These are phyloP conservation scores for Gloeopeniophorella convolvens DNA, from an alignment of 768 basidiomycete genomes.

Conservation along the genomic window DNA sequence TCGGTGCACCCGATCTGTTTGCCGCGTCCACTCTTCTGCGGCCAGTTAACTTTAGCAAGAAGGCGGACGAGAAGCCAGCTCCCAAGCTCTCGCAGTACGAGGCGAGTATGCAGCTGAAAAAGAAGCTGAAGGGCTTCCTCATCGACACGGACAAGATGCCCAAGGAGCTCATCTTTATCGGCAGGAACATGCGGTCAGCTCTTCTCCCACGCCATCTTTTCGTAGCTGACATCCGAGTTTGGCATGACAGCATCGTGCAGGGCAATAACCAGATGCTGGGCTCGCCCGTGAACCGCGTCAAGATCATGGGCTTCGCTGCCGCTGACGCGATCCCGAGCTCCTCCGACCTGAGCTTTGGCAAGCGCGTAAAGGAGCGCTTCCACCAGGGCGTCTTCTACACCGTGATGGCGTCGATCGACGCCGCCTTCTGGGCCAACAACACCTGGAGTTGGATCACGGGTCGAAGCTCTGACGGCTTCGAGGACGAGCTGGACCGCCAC, in stretches of 20 bases:
- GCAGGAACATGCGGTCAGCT: conserved; percentile 64
- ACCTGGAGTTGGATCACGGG: conserved; percentile 13
- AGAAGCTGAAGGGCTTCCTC: conserved; percentile 58
- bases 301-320: conserved; percentile 82
- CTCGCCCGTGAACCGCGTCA: conserved; percentile 85
- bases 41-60: conserved; percentile 42
- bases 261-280: conserved; percentile 77
- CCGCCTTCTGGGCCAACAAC: conserved; percentile 53
- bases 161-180: conserved; percentile 66
- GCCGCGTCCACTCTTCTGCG: conserved; percentile 68
- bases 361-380: conserved; percentile 46
- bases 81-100: conserved; percentile 56
- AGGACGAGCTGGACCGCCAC: conserved; percentile 15
- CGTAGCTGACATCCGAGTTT: neutral
- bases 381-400: conserved; percentile 56
- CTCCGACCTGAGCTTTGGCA: conserved; percentile 34
- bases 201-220: conserved; percentile 1
- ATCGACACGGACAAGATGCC: conserved; percentile 74
- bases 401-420: conserved; percentile 63
- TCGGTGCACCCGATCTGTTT: conserved; percentile 64
- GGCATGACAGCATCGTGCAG: conserved; percentile 30
- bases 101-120: conserved; percentile 60
- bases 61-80: conserved; percentile 21
- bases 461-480: neutral
- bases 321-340: conserved; percentile 54